phyloP scores from a whole-genome alignment of 2,329 filamentous ascomycete genomes.

The Arthrocladium fulminans region DNA sequence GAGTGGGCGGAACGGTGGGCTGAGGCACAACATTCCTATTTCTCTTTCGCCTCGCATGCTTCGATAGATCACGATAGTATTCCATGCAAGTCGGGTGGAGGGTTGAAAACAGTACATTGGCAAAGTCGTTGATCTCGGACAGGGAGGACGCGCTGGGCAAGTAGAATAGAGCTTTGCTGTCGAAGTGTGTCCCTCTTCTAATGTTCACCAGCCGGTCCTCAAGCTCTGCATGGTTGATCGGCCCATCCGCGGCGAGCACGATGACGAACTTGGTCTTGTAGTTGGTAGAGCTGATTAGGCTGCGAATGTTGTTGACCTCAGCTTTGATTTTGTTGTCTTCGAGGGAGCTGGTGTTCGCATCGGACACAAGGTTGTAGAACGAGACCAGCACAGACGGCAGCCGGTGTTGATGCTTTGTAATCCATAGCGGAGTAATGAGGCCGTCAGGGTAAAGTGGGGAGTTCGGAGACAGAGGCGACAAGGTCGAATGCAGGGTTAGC shows the following conservation, averaged over 20 bases:
- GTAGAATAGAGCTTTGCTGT: slow-evolving; percentile 78
- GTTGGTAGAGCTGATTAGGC: slow-evolving; percentile 47
- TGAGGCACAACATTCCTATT: slow-evolving; percentile 68
- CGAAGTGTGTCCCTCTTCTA: slow-evolving; percentile 67
- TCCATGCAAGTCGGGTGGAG: slow-evolving; percentile 70
- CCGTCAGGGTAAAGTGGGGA: slow-evolving; percentile 86
- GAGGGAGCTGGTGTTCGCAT: slow-evolving; percentile 64
- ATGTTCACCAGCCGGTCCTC: slow-evolving; percentile 74
- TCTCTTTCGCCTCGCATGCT: slow-evolving; percentile 81
- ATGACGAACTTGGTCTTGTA: slow-evolving; percentile 72
- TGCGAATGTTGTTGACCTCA: slow-evolving; percentile 72
- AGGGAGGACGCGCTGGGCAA: slow-evolving; percentile 64
- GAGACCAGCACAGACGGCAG: slow-evolving; percentile 72
- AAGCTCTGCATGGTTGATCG: slow-evolving; percentile 50
- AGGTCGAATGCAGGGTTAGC: slow-evolving; percentile 71
- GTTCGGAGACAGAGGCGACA: slow-evolving; percentile 77
- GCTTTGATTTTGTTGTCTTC: slow-evolving; percentile 80
- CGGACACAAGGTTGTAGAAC: slow-evolving; percentile 68
- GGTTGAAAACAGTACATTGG: slow-evolving; percentile 59
- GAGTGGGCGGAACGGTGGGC: slow-evolving; percentile 73
- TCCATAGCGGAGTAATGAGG: slow-evolving; percentile 70
- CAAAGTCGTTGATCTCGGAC: slow-evolving; percentile 63
- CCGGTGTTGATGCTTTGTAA: slow-evolving; percentile 77
- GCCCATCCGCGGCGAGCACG: slow-evolving; percentile 66
- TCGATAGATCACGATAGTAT: slow-evolving; percentile 90